Evolutionary conservation across 2,329 filamentous ascomycete species (phyloP).

Genomic region (Exophiala sp.): DNA sequence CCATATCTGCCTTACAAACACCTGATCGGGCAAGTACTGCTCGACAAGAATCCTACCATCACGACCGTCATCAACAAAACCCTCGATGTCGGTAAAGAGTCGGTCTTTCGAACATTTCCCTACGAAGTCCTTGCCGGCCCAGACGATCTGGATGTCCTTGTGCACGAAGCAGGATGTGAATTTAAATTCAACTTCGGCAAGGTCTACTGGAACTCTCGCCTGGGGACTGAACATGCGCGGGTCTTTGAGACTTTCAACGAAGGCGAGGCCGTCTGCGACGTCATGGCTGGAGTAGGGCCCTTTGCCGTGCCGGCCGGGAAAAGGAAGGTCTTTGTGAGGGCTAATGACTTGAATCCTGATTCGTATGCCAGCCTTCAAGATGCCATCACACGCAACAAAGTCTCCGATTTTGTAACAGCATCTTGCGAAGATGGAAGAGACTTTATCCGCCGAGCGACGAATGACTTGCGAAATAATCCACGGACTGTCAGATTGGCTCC

Average conservation of each 20-base stretch:
- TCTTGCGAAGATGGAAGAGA: slow-evolving; percentile 75
- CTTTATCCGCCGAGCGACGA: slow-evolving; percentile 69
- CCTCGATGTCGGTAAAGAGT: slow-evolving; percentile 77
- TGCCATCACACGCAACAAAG: slow-evolving; percentile 73
- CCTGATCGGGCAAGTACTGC: slow-evolving; percentile 74
- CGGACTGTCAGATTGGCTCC: slow-evolving; percentile 49
- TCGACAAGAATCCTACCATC: slow-evolving; percentile 80
- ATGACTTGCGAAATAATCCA: slow-evolving; percentile 47
- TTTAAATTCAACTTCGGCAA: slow-evolving; percentile 93
- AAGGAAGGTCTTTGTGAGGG: slow-evolving; percentile 87
- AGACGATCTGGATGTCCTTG: slow-evolving; percentile 74
- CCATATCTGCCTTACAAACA: slow-evolving; percentile 79
- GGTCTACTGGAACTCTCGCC: slow-evolving; percentile 95
- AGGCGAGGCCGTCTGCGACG: slow-evolving; percentile 86
- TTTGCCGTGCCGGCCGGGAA: slow-evolving; percentile 90
- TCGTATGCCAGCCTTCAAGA: slow-evolving; percentile 67
- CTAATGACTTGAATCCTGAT: slow-evolving; percentile 93
- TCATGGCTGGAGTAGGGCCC: slow-evolving; percentile 95
- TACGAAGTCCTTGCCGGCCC: slow-evolving; percentile 85
- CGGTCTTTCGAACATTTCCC: slow-evolving; percentile 81
- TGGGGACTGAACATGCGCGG: slow-evolving; percentile 82
- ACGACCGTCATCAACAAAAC: slow-evolving; percentile 94
- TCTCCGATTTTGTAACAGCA: slow-evolving; percentile 64
- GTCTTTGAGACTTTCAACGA: slow-evolving; percentile 69
- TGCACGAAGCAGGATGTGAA: slow-evolving; percentile 74